These are phyloP conservation scores for Termitomyces bulborhizus DNA, from an alignment of 768 basidiomycete species.

Conservation along the genomic window DNA sequence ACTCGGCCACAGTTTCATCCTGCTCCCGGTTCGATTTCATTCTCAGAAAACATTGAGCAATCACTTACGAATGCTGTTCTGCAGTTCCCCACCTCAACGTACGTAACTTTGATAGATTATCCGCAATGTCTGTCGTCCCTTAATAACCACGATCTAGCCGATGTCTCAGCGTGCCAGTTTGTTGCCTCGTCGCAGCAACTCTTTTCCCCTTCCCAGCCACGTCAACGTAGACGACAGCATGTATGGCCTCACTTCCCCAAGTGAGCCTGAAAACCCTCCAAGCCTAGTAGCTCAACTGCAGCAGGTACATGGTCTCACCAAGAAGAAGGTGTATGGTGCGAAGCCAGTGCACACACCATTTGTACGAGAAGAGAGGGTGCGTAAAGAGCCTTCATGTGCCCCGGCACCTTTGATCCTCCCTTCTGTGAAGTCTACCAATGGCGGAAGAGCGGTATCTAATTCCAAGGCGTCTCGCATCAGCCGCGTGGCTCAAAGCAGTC, in stretches of 20 bases:
- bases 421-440: conserved; percentile 14
- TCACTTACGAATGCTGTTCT: conserved; percentile 3
- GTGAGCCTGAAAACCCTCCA: conserved; percentile 25
- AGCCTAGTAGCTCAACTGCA: conserved; percentile 59
- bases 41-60: conserved; percentile 2
- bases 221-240: conserved; percentile 8
- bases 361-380: conserved; percentile 43
- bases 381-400: conserved; percentile 18
- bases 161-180: conserved; percentile 8
- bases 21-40: conserved; percentile 21
- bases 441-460: conserved; percentile 25
- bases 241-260: conserved; percentile 7
- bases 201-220: conserved; percentile 22
- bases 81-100: conserved; percentile 18
- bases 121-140: conserved; percentile 9
- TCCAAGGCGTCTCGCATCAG: conserved; percentile 29
- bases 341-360: conserved; percentile 48
- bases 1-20: conserved; percentile 22
- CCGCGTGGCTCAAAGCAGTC: conserved; percentile 27
- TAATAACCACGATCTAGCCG: conserved; percentile 11
- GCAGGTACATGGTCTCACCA: conserved; percentile 62
- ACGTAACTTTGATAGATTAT: conserved; percentile 23
- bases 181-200: conserved; percentile 27
- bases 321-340: conserved; percentile 58
- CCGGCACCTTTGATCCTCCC: conserved; percentile 24